Evolutionary conservation across 208 protist species (phyloP).

Genomic region (Ichthyophonus hoferi): DNA sequence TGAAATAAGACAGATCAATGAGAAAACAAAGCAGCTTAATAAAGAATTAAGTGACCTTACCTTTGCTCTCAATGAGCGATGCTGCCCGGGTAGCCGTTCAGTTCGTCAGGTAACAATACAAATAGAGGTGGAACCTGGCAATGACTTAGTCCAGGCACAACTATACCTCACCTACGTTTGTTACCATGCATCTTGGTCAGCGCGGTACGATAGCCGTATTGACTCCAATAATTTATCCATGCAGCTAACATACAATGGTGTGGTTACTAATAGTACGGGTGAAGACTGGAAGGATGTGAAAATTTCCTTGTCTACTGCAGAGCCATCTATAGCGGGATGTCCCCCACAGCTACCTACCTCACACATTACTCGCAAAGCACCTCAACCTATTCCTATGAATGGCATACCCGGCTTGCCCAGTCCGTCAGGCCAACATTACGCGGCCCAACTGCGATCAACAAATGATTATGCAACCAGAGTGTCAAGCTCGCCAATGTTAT

Average conservation of each 20-base stretch:
- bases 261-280: slow-evolving; percentile 4
- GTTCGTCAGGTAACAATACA: background rate
- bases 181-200: background rate
- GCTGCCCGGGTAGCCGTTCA: background rate
- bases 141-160: background rate
- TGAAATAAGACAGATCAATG: background rate
- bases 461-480: background rate
- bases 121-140: background rate
- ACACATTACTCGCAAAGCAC: background rate
- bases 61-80: background rate
- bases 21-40: background rate
- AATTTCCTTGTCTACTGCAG: background rate
- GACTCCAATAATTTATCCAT: background rate
- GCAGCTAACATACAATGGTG: slow-evolving; percentile 25
- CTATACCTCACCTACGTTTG: background rate
- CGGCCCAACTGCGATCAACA: no score
- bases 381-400: background rate
- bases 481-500: background rate
- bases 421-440: no score
- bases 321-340: background rate
- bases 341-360: background rate
- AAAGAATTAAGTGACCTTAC: background rate
- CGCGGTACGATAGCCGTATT: background rate
- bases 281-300: background rate
- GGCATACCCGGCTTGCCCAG: background rate